A percentile compares a stretch with the other conserved stretches of the same genome.
These are phyloP conservation scores for Pisolithus microcarpus DNA, from an alignment of 768 basidiomycete genomes.

Conservation along the genomic window DNA sequence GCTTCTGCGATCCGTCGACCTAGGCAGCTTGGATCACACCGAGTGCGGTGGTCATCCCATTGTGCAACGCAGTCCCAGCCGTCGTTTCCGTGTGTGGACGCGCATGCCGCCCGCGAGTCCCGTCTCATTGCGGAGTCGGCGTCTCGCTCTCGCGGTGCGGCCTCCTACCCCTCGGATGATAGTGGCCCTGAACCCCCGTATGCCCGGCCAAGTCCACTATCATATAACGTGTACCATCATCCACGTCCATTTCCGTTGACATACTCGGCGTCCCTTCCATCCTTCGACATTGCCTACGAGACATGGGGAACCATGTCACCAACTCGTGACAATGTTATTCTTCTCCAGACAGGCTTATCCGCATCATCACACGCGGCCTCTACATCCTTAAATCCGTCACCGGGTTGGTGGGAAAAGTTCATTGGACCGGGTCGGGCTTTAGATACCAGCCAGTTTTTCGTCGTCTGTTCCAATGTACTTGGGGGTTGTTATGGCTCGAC, in stretches of 20 bases:
- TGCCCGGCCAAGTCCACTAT: constrained; percentile 66
- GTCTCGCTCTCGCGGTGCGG: constrained; percentile 16
- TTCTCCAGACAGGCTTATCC: constrained; percentile 92
- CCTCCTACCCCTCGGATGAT: constrained; percentile 23
- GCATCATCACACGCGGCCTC: constrained; percentile 94
- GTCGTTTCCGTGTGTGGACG: constrained; percentile 74
- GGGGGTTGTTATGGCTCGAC: constrained; percentile 98
- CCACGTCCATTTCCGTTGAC: constrained; percentile 55
- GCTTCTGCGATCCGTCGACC: constrained; percentile 1
- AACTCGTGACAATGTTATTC: constrained; percentile 76
- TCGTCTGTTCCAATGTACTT: constrained; percentile 94
- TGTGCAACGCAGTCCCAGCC: constrained; percentile 7
- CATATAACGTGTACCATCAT: constrained; percentile 68
- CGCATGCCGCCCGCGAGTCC: constrained; percentile 65
- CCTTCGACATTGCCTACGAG: constrained; percentile 91
- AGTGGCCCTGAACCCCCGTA: constrained; percentile 80
- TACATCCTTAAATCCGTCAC: constrained; percentile 63
- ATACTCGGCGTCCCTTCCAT: constrained; percentile 52
- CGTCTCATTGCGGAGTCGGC: constrained; percentile 33
- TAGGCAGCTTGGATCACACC: neutral
- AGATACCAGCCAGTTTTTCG: constrained; percentile 87
- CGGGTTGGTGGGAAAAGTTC: constrained; percentile 99
- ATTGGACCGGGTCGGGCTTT: constrained; percentile 92
- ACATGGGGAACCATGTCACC: constrained; percentile 91
- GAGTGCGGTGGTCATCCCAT: constrained; percentile 1